A percentile compares a stretch with the other conserved stretches of the same genome.
phyloP scores from a whole-genome alignment of 2,329 filamentous ascomycete species.

The Aureobasidium sp. region DNA sequence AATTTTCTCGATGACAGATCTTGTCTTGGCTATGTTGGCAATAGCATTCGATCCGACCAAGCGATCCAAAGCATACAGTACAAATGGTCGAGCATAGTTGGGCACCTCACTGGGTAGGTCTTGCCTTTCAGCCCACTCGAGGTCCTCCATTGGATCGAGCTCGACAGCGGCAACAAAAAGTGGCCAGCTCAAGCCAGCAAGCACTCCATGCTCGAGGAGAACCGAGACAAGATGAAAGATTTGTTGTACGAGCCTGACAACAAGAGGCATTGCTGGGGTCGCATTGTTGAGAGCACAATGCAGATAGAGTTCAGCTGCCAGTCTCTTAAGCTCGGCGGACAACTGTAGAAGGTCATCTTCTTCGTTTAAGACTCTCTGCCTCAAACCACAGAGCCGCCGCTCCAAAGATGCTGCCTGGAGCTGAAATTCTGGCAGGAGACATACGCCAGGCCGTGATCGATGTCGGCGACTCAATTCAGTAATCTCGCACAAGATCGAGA shows the following conservation, averaged over 20 bases:
- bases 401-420: conserved; percentile 32
- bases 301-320: conserved; percentile 40
- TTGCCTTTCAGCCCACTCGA: conserved; percentile 25
- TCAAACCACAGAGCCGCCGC: conserved; percentile 28
- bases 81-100: conserved; percentile 32
- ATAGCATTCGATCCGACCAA: conserved; percentile 39
- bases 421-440: conserved; percentile 25
- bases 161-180: conserved; percentile 41
- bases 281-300: conserved; percentile 41
- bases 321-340: conserved; percentile 38
- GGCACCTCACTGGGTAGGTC: conserved; percentile 19
- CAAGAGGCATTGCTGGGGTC: conserved; percentile 32
- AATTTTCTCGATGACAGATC: conserved; percentile 42
- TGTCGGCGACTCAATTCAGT: conserved; percentile 40
- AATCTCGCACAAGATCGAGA: conserved; percentile 41
- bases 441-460: conserved; percentile 23
- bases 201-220: conserved; percentile 29
- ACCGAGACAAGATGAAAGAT: conserved; percentile 32
- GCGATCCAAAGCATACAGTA: conserved; percentile 35
- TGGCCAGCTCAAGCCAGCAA: conserved; percentile 36
- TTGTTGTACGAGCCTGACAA: conserved; percentile 23
- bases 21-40: conserved; percentile 40
- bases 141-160: conserved; percentile 31
- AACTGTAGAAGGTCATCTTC: conserved; percentile 30
- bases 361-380: conserved; percentile 29